These are phyloP conservation scores for Xerocomus brunneocitrinus DNA, from an alignment of 768 basidiomycete genomes.

Conservation along the genomic window DNA sequence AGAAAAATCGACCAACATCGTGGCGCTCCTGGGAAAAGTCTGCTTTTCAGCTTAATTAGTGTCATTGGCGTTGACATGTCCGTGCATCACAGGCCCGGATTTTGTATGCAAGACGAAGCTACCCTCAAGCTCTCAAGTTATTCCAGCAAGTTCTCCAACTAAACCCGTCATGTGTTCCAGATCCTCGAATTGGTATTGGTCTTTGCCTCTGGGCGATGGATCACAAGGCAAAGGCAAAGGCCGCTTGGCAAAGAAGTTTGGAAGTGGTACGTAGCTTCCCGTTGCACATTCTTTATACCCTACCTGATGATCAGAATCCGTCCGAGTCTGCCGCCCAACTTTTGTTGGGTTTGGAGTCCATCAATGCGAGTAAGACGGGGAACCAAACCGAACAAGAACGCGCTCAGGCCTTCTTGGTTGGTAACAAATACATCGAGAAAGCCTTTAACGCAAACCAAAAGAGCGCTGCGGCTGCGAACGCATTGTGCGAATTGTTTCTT, in stretches of 20 bases:
- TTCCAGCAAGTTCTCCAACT: conserved; percentile 83
- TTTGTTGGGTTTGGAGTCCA: conserved; percentile 78
- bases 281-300: not conserved
- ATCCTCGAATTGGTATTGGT: conserved; percentile 94
- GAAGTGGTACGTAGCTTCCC: conserved; percentile 63
- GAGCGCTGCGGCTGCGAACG: conserved; percentile 80
- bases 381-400: conserved; percentile 61
- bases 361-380: conserved; percentile 80
- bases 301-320: conserved; percentile 52
- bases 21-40: conserved; percentile 86
- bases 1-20: conserved; percentile 78
- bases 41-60: not conserved
- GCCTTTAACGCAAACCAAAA: conserved; percentile 74
- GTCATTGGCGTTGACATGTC: conserved; percentile 1
- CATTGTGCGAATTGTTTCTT: conserved; percentile 74
- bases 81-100: conserved; percentile 62
- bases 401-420: conserved; percentile 52
- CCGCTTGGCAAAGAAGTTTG: conserved; percentile 87
- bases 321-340: conserved; percentile 75
- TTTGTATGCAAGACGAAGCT: conserved; percentile 73
- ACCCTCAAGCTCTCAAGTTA: conserved; percentile 70
- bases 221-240: conserved; percentile 73
- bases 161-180: conserved; percentile 77
- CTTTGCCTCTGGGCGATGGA: conserved; percentile 90
- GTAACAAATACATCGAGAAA: conserved; percentile 66